Evolutionary conservation across 768 basidiomycete species (phyloP).

Genomic region (Hypholoma sublateritium): DNA sequence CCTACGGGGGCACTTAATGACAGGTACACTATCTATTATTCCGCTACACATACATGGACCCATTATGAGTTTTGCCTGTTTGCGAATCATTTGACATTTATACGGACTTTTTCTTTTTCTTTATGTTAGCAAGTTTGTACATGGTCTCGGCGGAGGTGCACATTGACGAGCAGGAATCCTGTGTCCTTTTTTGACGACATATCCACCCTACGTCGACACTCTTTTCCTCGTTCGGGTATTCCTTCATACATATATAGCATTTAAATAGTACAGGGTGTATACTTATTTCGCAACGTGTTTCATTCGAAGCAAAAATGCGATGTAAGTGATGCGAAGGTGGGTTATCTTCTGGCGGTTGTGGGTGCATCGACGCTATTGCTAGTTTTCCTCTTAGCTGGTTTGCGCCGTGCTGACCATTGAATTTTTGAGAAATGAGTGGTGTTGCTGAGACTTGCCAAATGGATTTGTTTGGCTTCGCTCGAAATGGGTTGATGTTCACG

Average conservation of each 20-base stretch:
- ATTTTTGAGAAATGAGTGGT: background rate
- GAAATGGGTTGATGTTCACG: conserved; percentile 13
- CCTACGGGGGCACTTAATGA: conserved; percentile 22
- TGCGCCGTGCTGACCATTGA: no score
- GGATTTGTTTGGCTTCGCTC: conserved; percentile 25
- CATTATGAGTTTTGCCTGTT: conserved; percentile 13
- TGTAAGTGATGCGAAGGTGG: no score
- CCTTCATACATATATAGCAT: conserved; percentile 10
- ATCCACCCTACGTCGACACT: conserved; percentile 7
- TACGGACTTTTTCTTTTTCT: conserved; percentile 18
- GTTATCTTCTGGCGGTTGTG: no score
- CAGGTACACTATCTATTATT: conserved; percentile 17
- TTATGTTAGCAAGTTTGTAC: conserved; percentile 13
- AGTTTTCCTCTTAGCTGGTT: no score
- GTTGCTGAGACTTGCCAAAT: background rate
- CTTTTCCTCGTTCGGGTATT: conserved; percentile 2
- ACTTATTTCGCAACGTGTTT: background rate
- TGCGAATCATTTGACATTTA: conserved; percentile 21
- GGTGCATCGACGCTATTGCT: no score
- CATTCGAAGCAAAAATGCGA: background rate
- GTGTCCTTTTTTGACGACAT: background rate
- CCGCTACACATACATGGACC: conserved; percentile 19
- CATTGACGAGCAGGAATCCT: conserved; percentile 12
- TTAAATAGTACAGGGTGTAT: conserved; percentile 6
- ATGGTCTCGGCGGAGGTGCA: conserved; percentile 10